Evolutionary conservation across 2,329 filamentous ascomycete species (phyloP).

Genomic region (Helicocarpus griseus): DNA sequence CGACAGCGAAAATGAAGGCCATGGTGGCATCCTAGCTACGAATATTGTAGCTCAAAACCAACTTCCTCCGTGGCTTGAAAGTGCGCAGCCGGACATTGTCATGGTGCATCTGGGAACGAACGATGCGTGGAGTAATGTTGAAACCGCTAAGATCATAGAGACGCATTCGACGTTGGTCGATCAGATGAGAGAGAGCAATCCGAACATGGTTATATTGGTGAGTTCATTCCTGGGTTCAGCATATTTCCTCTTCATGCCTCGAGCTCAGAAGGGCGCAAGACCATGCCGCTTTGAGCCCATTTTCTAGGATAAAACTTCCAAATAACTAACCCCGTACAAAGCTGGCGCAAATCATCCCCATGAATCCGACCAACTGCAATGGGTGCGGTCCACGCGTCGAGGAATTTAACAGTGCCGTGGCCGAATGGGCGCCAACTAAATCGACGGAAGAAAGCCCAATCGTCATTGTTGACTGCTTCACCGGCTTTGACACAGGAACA

Average conservation of each 20-base stretch:
- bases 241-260: background rate
- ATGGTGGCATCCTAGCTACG: slow-evolving; percentile 32
- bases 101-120: slow-evolving; percentile 40
- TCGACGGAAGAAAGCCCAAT: slow-evolving; percentile 13
- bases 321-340: background rate
- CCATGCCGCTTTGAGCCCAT: background rate
- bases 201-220: slow-evolving; percentile 31
- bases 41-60: slow-evolving; percentile 30
- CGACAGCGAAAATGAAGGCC: slow-evolving; percentile 38
- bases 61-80: slow-evolving; percentile 30
- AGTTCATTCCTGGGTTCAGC: background rate
- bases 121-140: slow-evolving; percentile 31
- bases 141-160: slow-evolving; percentile 24
- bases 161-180: slow-evolving; percentile 31
- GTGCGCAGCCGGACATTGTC: slow-evolving; percentile 34
- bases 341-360: slow-evolving; percentile 26
- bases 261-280: background rate
- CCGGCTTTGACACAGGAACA: slow-evolving; percentile 1
- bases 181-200: slow-evolving; percentile 35
- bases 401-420: slow-evolving; percentile 31
- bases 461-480: slow-evolving; percentile 12
- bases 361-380: slow-evolving; percentile 20
- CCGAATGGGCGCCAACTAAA: slow-evolving; percentile 19
- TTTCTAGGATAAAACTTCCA: background rate
- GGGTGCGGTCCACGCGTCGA: slow-evolving; percentile 17